Percentiles rank a stretch among this genome's conserved stretches.
phyloP scores from a whole-genome alignment of 2,329 filamentous ascomycete genomes.

The Aspergillus puulaauensis region DNA sequence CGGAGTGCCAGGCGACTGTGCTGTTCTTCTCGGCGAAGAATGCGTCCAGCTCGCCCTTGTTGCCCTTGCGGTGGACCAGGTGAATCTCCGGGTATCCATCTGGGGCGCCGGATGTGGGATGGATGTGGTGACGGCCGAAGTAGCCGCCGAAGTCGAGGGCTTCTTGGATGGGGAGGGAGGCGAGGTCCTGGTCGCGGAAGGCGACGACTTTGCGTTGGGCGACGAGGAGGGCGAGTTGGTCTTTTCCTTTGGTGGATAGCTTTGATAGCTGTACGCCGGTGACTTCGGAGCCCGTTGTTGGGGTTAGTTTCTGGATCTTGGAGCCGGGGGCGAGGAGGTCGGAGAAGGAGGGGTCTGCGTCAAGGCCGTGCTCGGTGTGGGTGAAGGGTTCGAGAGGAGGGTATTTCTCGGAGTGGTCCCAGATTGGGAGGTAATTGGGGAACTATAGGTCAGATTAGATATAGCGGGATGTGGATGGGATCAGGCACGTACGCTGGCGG shows the following conservation, averaged over 20 bases:
- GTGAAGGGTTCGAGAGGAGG: constrained; percentile 42
- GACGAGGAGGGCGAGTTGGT: constrained; percentile 34
- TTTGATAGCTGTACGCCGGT: constrained; percentile 32
- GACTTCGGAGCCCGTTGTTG: constrained; percentile 36
- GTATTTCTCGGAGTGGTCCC: constrained; percentile 31
- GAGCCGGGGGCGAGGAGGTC: constrained; percentile 35
- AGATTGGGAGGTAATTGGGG: constrained; percentile 26
- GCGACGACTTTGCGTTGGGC: constrained; percentile 35
- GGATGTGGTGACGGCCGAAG: constrained; percentile 79
- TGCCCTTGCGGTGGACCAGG: constrained; percentile 69
- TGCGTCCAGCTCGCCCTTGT: constrained; percentile 57
- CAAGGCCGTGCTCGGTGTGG: constrained; percentile 41
- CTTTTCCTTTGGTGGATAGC: constrained; percentile 28
- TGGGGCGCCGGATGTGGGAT: constrained; percentile 73
- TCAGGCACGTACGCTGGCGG: constrained; percentile 20
- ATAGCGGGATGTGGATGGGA: background rate
- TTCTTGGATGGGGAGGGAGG: constrained; percentile 65
- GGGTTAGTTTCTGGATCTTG: constrained; percentile 29
- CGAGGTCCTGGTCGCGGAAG: constrained; percentile 62
- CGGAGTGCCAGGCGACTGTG: constrained; percentile 81
- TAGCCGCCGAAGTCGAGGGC: constrained; percentile 69
- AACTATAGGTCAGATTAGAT: constrained; percentile 15
- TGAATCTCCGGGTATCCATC: constrained; percentile 70
- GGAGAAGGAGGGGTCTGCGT: constrained; percentile 44
- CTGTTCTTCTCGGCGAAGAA: constrained; percentile 69